Evolutionary conservation across 1,139 yeast genomes (phyloP).

Genomic region (Magnusiomyces paraingens): DNA sequence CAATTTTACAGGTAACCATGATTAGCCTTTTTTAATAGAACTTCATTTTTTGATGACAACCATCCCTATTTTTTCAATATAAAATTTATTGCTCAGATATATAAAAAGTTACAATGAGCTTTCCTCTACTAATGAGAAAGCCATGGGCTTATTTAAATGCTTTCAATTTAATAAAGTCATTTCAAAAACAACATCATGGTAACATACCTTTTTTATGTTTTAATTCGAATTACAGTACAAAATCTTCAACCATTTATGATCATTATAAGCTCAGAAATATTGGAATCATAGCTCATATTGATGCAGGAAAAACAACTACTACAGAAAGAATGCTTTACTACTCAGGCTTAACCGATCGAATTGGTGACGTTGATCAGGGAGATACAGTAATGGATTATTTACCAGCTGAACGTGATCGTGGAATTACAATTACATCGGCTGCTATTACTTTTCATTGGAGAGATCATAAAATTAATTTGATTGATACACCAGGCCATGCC

Average conservation of each 20-base stretch:
- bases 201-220: not conserved
- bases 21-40: too few species aligned
- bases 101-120: too few species aligned
- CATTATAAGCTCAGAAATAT: conserved; percentile 48
- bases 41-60: too few species aligned
- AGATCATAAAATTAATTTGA: conserved; percentile 64
- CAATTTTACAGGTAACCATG: too few species aligned
- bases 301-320: conserved; percentile 85
- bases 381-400: conserved; percentile 93
- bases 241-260: conserved; percentile 3
- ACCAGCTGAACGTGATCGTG: conserved; percentile 86
- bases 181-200: not conserved
- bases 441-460: conserved; percentile 93
- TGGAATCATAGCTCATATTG: conserved; percentile 81
- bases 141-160: too few species aligned
- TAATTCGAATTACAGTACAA: not conserved
- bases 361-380: conserved; percentile 95
- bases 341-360: conserved; percentile 69
- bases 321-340: conserved; percentile 88
- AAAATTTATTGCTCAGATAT: too few species aligned
- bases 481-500: conserved; percentile 98
- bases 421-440: conserved; percentile 94
- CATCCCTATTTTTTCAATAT: too few species aligned
- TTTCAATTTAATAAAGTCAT: too few species aligned
- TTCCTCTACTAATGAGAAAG: not conserved